Percentiles rank a stretch among this genome's conserved stretches.
phyloP scores from a whole-genome alignment of 1,284 basidiomycete species.

The Sporisorium reilianum region DNA sequence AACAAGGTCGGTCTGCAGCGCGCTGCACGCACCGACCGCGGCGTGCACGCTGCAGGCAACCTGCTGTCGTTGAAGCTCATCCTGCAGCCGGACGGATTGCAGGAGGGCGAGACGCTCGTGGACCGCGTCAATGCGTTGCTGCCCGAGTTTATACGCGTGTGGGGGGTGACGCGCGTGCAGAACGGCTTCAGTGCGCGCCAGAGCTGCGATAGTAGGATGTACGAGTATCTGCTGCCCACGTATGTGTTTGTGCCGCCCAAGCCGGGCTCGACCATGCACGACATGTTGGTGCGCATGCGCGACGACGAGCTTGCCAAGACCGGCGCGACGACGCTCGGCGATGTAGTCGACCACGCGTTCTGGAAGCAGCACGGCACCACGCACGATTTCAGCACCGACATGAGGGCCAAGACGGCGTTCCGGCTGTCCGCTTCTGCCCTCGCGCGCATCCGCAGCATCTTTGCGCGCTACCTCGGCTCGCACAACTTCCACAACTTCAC shows the following conservation, averaged over 20 bases:
- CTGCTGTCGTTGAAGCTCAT: constrained; percentile 72
- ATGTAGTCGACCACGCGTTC: constrained; percentile 61
- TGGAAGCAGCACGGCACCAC: constrained; percentile 55
- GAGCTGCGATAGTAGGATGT: constrained; percentile 83
- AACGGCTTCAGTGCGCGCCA: constrained; percentile 91
- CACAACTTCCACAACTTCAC: constrained; percentile 97
- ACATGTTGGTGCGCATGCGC: constrained; percentile 54
- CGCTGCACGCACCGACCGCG: constrained; percentile 94
- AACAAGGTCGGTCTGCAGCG: constrained; percentile 88
- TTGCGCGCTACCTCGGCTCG: constrained; percentile 52
- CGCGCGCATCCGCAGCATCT: constrained; percentile 54
- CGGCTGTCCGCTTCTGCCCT: constrained; percentile 45
- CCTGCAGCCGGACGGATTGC: constrained; percentile 70
- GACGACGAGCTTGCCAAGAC: constrained; percentile 24
- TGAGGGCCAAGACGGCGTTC: constrained; percentile 60
- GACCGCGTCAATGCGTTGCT: constrained; percentile 86
- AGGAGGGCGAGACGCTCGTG: constrained; percentile 72
- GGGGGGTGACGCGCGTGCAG: constrained; percentile 88
- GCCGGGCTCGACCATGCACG: constrained; percentile 72
- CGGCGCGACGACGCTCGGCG: constrained; percentile 14
- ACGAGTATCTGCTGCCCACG: constrained; percentile 96
- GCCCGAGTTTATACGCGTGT: constrained; percentile 90
- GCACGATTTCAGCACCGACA: constrained; percentile 54
- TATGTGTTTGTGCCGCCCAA: constrained; percentile 93
- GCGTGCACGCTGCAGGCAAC: constrained; percentile 97